Base-by-base conservation (phyloP, 352 stramenopile species). In the Pythium apleroticum region DNA sequence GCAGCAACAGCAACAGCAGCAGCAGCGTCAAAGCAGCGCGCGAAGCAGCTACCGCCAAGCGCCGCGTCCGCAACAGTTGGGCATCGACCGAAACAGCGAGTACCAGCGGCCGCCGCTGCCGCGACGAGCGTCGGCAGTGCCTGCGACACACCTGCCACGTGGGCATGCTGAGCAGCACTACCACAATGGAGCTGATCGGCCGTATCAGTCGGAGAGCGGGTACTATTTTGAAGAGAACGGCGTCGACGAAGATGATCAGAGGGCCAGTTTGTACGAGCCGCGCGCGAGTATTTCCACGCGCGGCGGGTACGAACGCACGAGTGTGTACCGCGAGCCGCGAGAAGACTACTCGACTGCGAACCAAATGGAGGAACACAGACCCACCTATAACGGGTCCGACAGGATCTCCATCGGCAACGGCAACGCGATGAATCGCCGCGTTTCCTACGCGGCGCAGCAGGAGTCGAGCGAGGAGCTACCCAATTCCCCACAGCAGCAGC, bases 171-270 rank as follows among this genome's bases (percentile, higher is more conserved):
- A 60, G n/a, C 27, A 45, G 28, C 31, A 46, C 43, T 20, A 45
- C 4, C 55, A 61, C 35, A 53, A 54, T 20, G 24, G n/a, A 25
- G 54, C 41, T 10, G 46, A 56, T 24, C 63, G 56, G 9, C 17
- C 64, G 50, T 61, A 65, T 41, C 50, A 61, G 39, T 70, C 64
- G 19, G 57, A 70, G 24, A 70, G 64, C 39, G 64, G 57, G 22
- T 65, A 62, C 50, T 70, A 70, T 19, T 70, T 70, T 30, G 64
- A 65, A 39, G 64, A 70, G 24, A 57, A 70, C 57, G 64, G 57
- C 39, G 52, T 70, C 9, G 64, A 70, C 56, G 56, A 63, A 6
- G 48, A 48, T n/a, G 54, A 68, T 8, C 33, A 19, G 49, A 24
- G 49, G 5, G 2, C 49, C 2, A 55, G 53, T 49, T 4, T 60